Evolutionary conservation across 116 monocot species (phyloP).

Genomic region (Phalaenopsis hybrid): DNA sequence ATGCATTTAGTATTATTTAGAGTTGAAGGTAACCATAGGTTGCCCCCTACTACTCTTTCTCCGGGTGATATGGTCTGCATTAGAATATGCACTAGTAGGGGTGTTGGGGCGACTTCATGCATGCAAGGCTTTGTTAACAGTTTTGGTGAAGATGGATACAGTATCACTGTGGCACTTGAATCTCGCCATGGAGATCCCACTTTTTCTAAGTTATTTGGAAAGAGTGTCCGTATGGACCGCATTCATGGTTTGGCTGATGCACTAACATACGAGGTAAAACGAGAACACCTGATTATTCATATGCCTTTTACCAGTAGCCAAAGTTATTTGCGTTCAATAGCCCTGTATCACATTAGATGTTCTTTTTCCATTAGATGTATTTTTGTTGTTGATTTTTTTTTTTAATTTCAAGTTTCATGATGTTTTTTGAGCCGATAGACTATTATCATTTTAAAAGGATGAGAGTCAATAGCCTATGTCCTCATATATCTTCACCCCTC

Average conservation of each 20-base stretch:
- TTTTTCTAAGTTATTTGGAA: constrained; percentile 90
- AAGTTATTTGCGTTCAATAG: neutral
- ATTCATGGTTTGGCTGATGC: constrained; percentile 91
- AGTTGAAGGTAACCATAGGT: constrained; percentile 79
- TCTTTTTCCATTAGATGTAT: neutral
- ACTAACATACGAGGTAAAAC: constrained; percentile 80
- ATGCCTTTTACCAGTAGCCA: neutral
- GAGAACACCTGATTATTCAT: neutral
- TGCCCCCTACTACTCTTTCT: constrained; percentile 83
- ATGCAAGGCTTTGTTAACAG: constrained; percentile 91
- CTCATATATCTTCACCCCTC: too few species aligned
- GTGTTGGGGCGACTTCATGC: constrained; percentile 78
- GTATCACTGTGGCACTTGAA: constrained; percentile 86
- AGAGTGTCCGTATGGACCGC: constrained; percentile 84
- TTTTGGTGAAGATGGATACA: constrained; percentile 94
- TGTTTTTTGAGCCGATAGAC: neutral
- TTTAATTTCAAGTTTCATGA: neutral
- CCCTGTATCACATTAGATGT: neutral
- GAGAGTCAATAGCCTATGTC: too few species aligned
- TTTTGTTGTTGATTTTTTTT: neutral
- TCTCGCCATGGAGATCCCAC: constrained; percentile 96
- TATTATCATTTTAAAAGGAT: too few species aligned
- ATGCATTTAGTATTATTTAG: constrained; percentile 85
- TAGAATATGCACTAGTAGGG: constrained; percentile 66
- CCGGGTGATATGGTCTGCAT: constrained; percentile 96